Percentiles rank a stretch among this genome's conserved stretches.
Conservation (phyloP, 805 yeast species). For the Kregervanrija fluxuum region DNA sequence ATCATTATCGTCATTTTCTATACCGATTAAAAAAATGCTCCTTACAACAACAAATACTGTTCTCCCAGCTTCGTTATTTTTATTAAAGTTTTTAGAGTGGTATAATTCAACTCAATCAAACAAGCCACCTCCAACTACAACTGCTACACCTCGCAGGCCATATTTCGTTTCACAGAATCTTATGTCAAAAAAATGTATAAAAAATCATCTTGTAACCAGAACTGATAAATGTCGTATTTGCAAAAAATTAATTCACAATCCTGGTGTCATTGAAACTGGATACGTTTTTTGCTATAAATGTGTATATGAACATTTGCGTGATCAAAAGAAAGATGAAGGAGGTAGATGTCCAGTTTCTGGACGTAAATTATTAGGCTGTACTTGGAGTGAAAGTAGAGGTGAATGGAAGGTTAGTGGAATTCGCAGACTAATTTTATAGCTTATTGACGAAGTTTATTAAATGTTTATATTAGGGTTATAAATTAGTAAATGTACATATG, state of each 20-base stretch:
- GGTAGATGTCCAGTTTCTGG: slow-evolving; percentile 86
- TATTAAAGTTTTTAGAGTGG: slow-evolving; percentile 86
- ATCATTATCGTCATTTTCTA: slow-evolving; percentile 1
- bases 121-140: slow-evolving; percentile 23
- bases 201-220: slow-evolving; percentile 19
- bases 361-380: slow-evolving; percentile 62
- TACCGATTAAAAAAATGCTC: slow-evolving; percentile 21
- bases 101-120: slow-evolving; percentile 63
- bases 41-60: slow-evolving; percentile 32
- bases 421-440: slow-evolving; percentile 59
- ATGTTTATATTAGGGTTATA: neutral
- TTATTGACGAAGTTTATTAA: neutral
- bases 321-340: slow-evolving; percentile 39
- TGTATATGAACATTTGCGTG: slow-evolving; percentile 56
- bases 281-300: slow-evolving; percentile 86
- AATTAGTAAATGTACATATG: neutral
- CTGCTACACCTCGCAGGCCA: slow-evolving; percentile 20
- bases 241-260: slow-evolving; percentile 54
- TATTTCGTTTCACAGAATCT: slow-evolving; percentile 10
- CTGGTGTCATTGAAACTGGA: slow-evolving; percentile 88
- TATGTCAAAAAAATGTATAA: slow-evolving; percentile 6
- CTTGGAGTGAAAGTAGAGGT: slow-evolving; percentile 46
- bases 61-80: slow-evolving; percentile 76
- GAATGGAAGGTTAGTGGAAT: slow-evolving; percentile 73
- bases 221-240: slow-evolving; percentile 63